Base-by-base conservation (phyloP, 805 yeast species). In the Kazachstania kunashirensis region DNA sequence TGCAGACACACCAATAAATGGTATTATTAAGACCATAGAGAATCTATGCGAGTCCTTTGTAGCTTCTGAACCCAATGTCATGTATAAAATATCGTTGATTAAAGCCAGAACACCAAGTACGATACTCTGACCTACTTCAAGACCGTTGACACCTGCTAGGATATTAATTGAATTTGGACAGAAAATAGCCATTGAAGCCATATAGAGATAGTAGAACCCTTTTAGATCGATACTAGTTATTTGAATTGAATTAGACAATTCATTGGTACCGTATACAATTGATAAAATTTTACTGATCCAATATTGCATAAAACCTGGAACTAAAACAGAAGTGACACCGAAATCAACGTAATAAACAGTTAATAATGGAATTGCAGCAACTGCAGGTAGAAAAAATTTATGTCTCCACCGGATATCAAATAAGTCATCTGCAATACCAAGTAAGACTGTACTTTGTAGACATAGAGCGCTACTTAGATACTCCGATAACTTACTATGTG, bases 331-430 rank as follows among this genome's bases (percentile, higher is more conserved):
- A 0, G 99, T 92, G 29, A 84, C 84, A 41, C 95, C 94, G 59
- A 84, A 89, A 59, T 92, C 96, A 39, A 88, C 85, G 49, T 84
- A 86, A 61, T 92, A 92, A 2, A 92, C 95, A 13, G 89, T 73
- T 40, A 92, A 67, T 48, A 92, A 67, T 5, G 99, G 99, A 30
- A 92, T 76, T 2, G 95, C 79, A 0, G 96, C 96, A 37, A 92
- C 75, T 0, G 95, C 95, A 0, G 99, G 99, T 46, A 92, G 56
- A 51, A 92, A 85, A 63, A 92, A 85, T 66, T 92, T 92, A 64
- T 92, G 95, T 54, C 99, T 71, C 99, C 99, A 92, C 48, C 95
- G 72, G 44, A 92, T 77, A 59, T 92, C 99, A 53, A 92, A 92
- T 49, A 92, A 67, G 63, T 92, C 98, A 59, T 92, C 98, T 33